phyloP scores from a whole-genome alignment of 1,139 yeast genomes.

The Lodderomyces margitis region DNA sequence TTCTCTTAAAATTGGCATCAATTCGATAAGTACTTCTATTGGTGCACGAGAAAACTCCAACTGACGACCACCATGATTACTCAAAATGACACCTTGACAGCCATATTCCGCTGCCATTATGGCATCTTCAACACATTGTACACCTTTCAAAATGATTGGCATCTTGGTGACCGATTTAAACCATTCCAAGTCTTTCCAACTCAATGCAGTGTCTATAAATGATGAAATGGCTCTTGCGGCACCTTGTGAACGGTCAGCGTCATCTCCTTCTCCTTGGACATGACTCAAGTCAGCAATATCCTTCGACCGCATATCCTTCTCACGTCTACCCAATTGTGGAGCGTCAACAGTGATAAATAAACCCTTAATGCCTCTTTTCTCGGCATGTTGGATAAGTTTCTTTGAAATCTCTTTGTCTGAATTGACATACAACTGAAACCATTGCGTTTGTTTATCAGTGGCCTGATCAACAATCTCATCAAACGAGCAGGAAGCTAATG shows the following conservation, averaged over 20 bases:
- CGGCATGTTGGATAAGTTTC: conserved; percentile 67
- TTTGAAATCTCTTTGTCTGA: conserved; percentile 53
- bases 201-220: conserved; percentile 78
- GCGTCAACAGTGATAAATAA: conserved; percentile 90
- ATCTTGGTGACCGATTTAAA: conserved; percentile 56
- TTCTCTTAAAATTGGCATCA: conserved; percentile 54
- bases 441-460: conserved; percentile 57
- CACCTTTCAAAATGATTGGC: conserved; percentile 70
- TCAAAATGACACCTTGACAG: conserved; percentile 60
- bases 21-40: conserved; percentile 63
- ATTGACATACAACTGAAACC: conserved; percentile 91
- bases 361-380: conserved; percentile 71
- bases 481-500: conserved; percentile 71
- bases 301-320: conserved; percentile 55
- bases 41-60: conserved; percentile 68
- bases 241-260: conserved; percentile 73
- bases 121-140: conserved; percentile 70
- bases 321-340: conserved; percentile 92
- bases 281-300: conserved; percentile 40
- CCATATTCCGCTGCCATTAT: conserved; percentile 61
- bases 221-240: conserved; percentile 85
- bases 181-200: conserved; percentile 65
- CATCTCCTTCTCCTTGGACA: conserved; percentile 57
- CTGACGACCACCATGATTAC: conserved; percentile 78
- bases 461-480: conserved; percentile 67